Evolutionary conservation across 306 rosid genomes (phyloP).

Genomic region (Vigna mungo): DNA sequence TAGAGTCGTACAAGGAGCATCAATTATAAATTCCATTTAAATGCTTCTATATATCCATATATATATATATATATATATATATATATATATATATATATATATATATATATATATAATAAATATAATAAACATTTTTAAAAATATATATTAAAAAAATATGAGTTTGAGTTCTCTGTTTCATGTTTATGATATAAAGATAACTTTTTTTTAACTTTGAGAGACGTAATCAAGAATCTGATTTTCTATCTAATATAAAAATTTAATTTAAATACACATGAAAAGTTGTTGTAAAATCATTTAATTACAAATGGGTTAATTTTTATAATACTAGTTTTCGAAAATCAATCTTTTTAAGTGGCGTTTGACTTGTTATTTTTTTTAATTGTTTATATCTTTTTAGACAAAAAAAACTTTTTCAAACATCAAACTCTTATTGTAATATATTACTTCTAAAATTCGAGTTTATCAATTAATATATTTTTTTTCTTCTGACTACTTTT

Average conservation of each 20-base stretch:
- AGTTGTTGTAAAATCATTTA: neutral
- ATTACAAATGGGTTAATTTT: neutral
- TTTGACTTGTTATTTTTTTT: too few relatives aligned
- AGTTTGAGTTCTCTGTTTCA: neutral
- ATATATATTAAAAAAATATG: neutral
- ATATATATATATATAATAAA: neutral
- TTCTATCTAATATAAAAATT: neutral
- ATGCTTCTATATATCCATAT: neutral
- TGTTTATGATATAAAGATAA: too few relatives aligned
- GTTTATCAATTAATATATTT: too few relatives aligned
- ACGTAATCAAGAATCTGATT: too few relatives aligned
- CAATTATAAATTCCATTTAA: neutral
- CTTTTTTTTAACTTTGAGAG: too few relatives aligned
- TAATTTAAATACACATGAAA: neutral
- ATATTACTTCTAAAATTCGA: too few relatives aligned
- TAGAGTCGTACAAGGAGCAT: conserved; percentile 34
- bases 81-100: too few relatives aligned
- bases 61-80: neutral
- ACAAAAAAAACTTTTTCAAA: too few relatives aligned
- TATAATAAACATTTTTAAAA: neutral
- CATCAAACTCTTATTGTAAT: too few relatives aligned
- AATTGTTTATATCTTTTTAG: too few relatives aligned
- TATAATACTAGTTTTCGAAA: neutral
- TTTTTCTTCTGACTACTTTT: too few relatives aligned
- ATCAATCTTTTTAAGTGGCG: neutral